Percentiles rank a stretch among this genome's conserved stretches.
Evolutionary conservation across 768 basidiomycete species (phyloP).

Genomic region (Strobilomyces dryophilus): DNA sequence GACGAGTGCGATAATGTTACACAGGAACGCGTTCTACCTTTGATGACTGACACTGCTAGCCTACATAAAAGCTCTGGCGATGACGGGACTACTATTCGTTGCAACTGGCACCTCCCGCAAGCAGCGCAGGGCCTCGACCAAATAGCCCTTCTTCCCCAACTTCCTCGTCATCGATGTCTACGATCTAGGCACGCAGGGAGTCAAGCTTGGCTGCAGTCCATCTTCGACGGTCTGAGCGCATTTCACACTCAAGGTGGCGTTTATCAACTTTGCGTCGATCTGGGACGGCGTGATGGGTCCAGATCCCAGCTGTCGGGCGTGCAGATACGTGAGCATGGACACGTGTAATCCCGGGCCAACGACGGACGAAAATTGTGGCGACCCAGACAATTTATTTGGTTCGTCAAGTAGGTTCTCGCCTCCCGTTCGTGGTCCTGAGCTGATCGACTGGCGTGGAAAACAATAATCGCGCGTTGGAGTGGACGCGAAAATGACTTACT

Average conservation of each 20-base stretch:
- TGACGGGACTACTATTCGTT: no score
- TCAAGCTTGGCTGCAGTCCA: slow-evolving; percentile 43
- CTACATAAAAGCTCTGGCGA: no score
- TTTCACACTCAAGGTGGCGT: slow-evolving; percentile 38
- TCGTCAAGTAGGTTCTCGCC: slow-evolving; percentile 37
- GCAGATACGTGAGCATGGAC: slow-evolving; percentile 43
- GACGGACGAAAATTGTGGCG: slow-evolving; percentile 32
- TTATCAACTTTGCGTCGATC: slow-evolving; percentile 44
- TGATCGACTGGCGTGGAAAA: background rate
- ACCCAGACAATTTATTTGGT: slow-evolving; percentile 52
- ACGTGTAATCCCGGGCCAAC: slow-evolving; percentile 36
- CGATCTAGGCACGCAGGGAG: slow-evolving; percentile 43
- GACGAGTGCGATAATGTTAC: no score
- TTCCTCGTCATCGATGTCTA: slow-evolving; percentile 51
- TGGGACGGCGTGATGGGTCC: slow-evolving; percentile 46
- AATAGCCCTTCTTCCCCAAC: slow-evolving; percentile 41
- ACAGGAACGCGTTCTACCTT: no score
- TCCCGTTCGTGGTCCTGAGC: background rate
- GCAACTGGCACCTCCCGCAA: slow-evolving; percentile 42
- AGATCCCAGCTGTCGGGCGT: slow-evolving; percentile 42
- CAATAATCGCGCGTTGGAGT: background rate
- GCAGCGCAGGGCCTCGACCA: slow-evolving; percentile 42
- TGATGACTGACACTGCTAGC: no score
- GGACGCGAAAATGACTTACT: slow-evolving; percentile 25
- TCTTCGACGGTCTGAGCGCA: slow-evolving; percentile 39